Evolutionary conservation across 2,329 filamentous ascomycete genomes (phyloP).

Genomic region (Xylaria sp.): DNA sequence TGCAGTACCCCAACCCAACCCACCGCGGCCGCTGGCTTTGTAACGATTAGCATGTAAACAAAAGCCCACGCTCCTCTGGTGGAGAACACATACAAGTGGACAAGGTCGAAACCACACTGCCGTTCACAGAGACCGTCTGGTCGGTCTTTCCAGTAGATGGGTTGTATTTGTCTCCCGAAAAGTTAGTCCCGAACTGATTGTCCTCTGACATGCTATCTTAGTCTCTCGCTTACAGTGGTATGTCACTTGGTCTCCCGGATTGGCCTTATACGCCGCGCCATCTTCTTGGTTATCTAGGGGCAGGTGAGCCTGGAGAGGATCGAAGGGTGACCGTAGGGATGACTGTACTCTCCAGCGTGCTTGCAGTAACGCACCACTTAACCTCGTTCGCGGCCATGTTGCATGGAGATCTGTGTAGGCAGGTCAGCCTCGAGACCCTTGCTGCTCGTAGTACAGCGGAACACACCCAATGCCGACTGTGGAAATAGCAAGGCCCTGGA

Average conservation of each 20-base stretch:
- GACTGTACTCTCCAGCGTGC: constrained; percentile 19
- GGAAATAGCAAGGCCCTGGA: constrained; percentile 25
- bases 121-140: constrained; percentile 30
- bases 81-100: constrained; percentile 20
- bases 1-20: constrained; percentile 26
- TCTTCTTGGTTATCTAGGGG: constrained; percentile 24
- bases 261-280: constrained; percentile 24
- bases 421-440: neutral
- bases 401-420: constrained; percentile 21
- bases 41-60: constrained; percentile 4
- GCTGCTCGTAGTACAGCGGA: neutral
- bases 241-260: constrained; percentile 27
- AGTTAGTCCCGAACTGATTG: neutral
- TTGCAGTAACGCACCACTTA: constrained; percentile 29
- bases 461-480: constrained; percentile 27
- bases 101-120: constrained; percentile 22
- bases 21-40: constrained; percentile 23
- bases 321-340: neutral
- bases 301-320: neutral
- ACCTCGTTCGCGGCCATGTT: constrained; percentile 14
- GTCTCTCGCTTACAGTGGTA: constrained; percentile 20
- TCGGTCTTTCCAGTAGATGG: constrained; percentile 22
- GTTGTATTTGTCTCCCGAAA: constrained; percentile 22
- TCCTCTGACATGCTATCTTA: neutral
- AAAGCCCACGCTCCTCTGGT: neutral